Conservation (phyloP, 192 early-diverging fungal species). For the Rhizophagus prolifer region DNA sequence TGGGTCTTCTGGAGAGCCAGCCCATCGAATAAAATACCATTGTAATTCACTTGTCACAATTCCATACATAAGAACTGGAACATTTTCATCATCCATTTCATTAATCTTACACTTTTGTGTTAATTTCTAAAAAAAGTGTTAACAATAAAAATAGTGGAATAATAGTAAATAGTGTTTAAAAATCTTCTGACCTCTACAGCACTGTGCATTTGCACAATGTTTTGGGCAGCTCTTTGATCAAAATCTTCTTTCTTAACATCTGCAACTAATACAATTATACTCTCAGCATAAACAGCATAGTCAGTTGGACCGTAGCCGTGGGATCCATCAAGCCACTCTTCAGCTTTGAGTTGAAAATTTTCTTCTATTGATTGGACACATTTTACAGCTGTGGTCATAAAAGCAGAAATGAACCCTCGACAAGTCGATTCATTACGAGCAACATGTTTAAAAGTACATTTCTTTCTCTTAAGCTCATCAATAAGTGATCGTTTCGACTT, state of each 20-base stretch:
- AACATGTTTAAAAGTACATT: not conserved
- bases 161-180: too few relatives aligned
- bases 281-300: too few relatives aligned
- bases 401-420: constrained; percentile 15
- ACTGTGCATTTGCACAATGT: constrained; percentile 1
- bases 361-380: not conserved
- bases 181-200: not conserved
- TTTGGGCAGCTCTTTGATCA: constrained; percentile 7
- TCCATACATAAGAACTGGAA: constrained; percentile 2
- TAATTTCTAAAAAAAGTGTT: not conserved
- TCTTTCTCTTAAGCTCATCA: not conserved
- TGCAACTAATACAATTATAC: not conserved
- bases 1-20: constrained; percentile 1
- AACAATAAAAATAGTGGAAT: not conserved
- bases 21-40: constrained; percentile 17
- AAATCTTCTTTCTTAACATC: not conserved
- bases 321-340: constrained; percentile 7
- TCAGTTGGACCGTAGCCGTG: not conserved
- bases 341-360: not conserved
- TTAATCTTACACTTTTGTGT: not conserved
- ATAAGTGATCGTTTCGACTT: not conserved
- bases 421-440: not conserved
- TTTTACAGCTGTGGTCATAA: not conserved
- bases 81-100: not conserved
- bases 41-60: constrained; percentile 17